Conservation (phyloP, 2,329 filamentous ascomycete species). For the Calonectria multiphialidica region DNA sequence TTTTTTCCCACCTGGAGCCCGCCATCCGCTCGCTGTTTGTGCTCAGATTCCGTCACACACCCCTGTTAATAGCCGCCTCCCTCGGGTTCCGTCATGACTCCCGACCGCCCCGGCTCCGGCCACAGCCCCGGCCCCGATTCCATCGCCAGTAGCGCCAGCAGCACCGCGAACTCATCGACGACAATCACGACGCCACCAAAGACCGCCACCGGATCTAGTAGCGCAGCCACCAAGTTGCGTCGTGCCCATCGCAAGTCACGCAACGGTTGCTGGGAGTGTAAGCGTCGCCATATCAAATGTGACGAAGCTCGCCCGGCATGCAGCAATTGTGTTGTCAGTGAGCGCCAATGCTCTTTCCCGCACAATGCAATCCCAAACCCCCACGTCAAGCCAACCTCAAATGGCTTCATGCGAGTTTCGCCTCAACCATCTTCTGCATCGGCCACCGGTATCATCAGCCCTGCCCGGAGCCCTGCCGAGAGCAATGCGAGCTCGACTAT, state of each 20-base stretch:
- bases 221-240: conserved; percentile 43
- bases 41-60: background rate
- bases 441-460: conserved; percentile 17
- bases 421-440: conserved; percentile 23
- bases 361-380: conserved; percentile 11
- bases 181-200: conserved; percentile 18
- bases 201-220: conserved; percentile 2
- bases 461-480: conserved; percentile 37
- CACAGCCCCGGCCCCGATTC: conserved; percentile 30
- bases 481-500: conserved; percentile 33
- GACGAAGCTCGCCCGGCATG: conserved; percentile 56
- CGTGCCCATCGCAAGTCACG: conserved; percentile 56
- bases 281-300: conserved; percentile 56
- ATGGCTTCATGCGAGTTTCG: conserved; percentile 18
- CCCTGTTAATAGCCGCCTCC: conserved; percentile 32
- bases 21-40: background rate
- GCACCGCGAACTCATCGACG: conserved; percentile 20
- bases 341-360: conserved; percentile 52
- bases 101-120: conserved; percentile 28
- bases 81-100: conserved; percentile 18
- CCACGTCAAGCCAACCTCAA: background rate
- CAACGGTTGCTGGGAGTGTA: conserved; percentile 55
- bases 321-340: conserved; percentile 53
- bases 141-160: conserved; percentile 22
- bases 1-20: background rate